Conservation (phyloP, 495 filamentous ascomycete genomes). For the Recurvomyces mirabilis region DNA sequence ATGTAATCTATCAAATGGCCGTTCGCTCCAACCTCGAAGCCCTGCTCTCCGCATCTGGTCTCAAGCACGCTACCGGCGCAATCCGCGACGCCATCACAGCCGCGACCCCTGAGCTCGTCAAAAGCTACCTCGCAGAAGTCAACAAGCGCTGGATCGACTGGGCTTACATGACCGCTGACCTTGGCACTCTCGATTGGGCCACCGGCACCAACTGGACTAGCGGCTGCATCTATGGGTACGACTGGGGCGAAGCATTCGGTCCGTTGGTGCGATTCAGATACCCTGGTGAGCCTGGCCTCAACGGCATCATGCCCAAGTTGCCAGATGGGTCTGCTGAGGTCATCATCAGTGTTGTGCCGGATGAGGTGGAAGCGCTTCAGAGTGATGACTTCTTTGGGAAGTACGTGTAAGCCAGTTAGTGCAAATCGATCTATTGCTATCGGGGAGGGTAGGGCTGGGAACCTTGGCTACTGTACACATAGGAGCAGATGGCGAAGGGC, state of each 20-base stretch:
- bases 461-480: no score
- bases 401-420: conserved; percentile 1
- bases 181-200: neutral
- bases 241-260: conserved; percentile 7
- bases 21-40: neutral
- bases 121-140: neutral
- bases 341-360: conserved; percentile 1
- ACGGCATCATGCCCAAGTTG: conserved; percentile 1
- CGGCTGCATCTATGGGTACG: neutral
- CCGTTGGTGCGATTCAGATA: conserved; percentile 1
- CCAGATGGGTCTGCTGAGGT: conserved; percentile 1
- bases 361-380: neutral
- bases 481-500: no score
- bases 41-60: neutral
- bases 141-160: neutral
- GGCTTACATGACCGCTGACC: neutral
- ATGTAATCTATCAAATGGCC: conserved; percentile 2
- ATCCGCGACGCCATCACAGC: neutral
- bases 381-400: conserved; percentile 4
- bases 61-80: neutral
- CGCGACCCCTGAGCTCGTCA: neutral
- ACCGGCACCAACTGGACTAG: conserved; percentile 6
- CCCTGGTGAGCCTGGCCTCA: neutral
- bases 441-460: no score
- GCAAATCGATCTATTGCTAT: no score